phyloP scores from a whole-genome alignment of 2,329 filamentous ascomycete genomes.

The Didymella segeticola region DNA sequence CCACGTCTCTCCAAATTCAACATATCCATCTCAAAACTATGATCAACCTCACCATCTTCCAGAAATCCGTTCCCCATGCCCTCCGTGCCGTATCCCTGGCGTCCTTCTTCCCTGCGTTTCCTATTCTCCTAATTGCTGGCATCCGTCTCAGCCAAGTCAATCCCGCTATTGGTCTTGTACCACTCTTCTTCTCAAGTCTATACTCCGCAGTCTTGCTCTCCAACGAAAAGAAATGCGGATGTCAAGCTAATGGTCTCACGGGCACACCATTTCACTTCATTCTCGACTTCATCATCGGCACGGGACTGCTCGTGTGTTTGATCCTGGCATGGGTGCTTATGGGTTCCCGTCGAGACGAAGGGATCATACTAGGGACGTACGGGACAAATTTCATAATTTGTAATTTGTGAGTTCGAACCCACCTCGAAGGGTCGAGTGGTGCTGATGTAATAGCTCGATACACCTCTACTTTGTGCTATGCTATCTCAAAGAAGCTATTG shows the following conservation, averaged over 20 bases:
- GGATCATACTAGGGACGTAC: constrained; percentile 36
- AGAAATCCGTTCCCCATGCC: constrained; percentile 28
- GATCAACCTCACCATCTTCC: constrained; percentile 34
- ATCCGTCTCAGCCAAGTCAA: constrained; percentile 29
- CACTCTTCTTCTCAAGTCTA: constrained; percentile 35
- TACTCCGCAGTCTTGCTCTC: constrained; percentile 32
- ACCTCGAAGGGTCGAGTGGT: not conserved
- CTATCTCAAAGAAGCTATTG: constrained; percentile 25
- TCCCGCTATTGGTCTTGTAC: constrained; percentile 39
- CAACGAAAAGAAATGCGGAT: constrained; percentile 36
- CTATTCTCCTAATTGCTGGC: constrained; percentile 37
- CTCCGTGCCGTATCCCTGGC: constrained; percentile 34
- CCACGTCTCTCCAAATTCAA: not conserved
- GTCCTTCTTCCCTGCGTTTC: constrained; percentile 34
- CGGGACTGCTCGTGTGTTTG: constrained; percentile 30
- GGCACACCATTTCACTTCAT: constrained; percentile 38
- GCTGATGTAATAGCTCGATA: constrained; percentile 24
- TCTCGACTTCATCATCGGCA: constrained; percentile 28
- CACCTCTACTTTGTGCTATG: constrained; percentile 34
- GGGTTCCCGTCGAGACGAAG: not conserved
- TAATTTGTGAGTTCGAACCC: constrained; percentile 32
- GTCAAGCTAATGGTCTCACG: constrained; percentile 30
- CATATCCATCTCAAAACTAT: not conserved
- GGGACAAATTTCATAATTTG: constrained; percentile 35
- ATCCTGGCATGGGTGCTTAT: constrained; percentile 34